Conservation (phyloP, 176 grass and related monocot genomes). For the Pharus latifolius region DNA sequence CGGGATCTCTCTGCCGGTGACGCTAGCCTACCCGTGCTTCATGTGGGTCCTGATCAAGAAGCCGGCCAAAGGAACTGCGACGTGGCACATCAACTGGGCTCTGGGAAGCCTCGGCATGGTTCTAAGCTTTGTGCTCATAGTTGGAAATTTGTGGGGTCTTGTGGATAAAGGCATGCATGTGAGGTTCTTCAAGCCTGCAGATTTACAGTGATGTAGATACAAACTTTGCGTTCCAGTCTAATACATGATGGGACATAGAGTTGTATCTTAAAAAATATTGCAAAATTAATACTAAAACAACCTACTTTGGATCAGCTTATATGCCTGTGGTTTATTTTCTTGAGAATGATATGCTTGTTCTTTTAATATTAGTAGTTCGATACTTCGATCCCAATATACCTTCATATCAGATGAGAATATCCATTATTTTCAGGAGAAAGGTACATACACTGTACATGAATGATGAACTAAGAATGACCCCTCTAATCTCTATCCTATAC, state of each 20-base stretch:
- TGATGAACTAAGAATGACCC: background rate
- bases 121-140: constrained; percentile 51
- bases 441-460: background rate
- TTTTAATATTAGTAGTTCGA: no score
- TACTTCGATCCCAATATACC: background rate
- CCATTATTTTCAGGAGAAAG: background rate
- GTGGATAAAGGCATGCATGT: constrained; percentile 44
- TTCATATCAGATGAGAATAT: background rate
- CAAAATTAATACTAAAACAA: background rate
- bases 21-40: constrained; percentile 85
- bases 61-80: constrained; percentile 30
- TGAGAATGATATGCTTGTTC: no score
- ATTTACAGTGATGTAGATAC: constrained; percentile 12
- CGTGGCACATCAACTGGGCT: constrained; percentile 69
- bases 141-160: constrained; percentile 59
- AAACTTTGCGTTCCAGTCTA: background rate
- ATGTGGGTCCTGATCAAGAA: constrained; percentile 93
- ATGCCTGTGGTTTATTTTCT: no score
- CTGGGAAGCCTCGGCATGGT: constrained; percentile 59
- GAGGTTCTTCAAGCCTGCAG: constrained; percentile 46
- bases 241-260: background rate
- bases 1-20: constrained; percentile 70
- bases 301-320: background rate
- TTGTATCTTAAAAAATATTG: background rate
- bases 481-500: no score